Evolutionary conservation across 495 filamentous ascomycete species (phyloP).

Genomic region (Lichina pygmaea): DNA sequence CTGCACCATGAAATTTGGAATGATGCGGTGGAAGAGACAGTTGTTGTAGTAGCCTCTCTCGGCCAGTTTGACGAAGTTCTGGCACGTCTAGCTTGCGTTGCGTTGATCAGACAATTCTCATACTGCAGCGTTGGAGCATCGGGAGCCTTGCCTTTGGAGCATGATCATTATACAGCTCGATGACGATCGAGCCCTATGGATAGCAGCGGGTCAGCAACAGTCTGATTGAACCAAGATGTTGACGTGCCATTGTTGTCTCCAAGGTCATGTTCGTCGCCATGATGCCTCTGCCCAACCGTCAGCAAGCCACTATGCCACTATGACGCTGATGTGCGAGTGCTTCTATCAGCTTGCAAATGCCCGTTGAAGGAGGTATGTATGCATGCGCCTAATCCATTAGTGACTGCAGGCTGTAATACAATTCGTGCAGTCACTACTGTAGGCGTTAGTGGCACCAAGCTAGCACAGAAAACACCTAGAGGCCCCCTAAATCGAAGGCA

Average conservation of each 20-base stretch:
- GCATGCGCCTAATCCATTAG: too few species aligned
- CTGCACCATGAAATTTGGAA: conserved; percentile 92
- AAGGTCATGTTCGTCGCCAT: conserved; percentile 58
- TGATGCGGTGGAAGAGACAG: conserved; percentile 79
- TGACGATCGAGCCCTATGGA: conserved; percentile 42
- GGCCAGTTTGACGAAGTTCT: conserved; percentile 63
- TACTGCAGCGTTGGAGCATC: not conserved
- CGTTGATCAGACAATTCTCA: not conserved
- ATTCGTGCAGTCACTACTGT: too few species aligned
- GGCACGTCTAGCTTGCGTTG: conserved; percentile 33
- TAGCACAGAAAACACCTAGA: too few species aligned
- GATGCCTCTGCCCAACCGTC: not conserved
- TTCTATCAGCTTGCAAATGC: too few species aligned
- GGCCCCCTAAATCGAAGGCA: too few species aligned
- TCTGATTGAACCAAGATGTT: not conserved
- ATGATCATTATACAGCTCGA: conserved; percentile 74
- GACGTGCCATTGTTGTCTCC: conserved; percentile 56
- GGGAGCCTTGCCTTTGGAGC: conserved; percentile 30
- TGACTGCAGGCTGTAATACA: too few species aligned
- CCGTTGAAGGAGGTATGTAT: too few species aligned
- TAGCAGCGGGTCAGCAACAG: conserved; percentile 5
- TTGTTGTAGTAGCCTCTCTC: conserved; percentile 64
- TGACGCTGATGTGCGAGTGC: too few species aligned
- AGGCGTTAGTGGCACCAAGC: too few species aligned
- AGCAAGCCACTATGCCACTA: too few species aligned